Conservation (phyloP, 768 basidiomycete genomes). For the Panus rudis region DNA sequence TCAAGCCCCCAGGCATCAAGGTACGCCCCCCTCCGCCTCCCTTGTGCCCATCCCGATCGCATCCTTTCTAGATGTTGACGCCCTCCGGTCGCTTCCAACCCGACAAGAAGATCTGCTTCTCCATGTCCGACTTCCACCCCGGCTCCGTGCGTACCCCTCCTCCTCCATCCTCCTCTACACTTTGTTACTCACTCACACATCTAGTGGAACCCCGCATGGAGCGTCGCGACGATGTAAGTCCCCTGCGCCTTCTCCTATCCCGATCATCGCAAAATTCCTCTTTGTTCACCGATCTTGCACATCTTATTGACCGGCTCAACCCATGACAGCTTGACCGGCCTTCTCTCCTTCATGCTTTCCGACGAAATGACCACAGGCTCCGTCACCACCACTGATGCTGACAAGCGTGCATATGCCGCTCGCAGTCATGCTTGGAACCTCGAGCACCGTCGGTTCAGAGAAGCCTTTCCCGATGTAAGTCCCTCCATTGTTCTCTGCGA, state of each 20-base stretch:
- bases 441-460: constrained; percentile 68
- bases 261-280: no score
- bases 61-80: constrained; percentile 70
- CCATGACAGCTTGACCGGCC: constrained; percentile 70
- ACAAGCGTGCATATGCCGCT: constrained; percentile 71
- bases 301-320: constrained; percentile 1
- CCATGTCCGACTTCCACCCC: constrained; percentile 94
- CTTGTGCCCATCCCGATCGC: constrained; percentile 1
- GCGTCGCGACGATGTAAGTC: constrained; percentile 86
- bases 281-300: constrained; percentile 10
- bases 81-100: constrained; percentile 88
- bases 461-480: constrained; percentile 84
- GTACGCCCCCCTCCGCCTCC: constrained; percentile 31
- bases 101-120: constrained; percentile 95
- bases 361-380: constrained; percentile 98
- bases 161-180: not conserved
- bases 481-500: not conserved
- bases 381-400: constrained; percentile 67
- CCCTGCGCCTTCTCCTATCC: constrained; percentile 2
- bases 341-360: constrained; percentile 90
- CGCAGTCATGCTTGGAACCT: constrained; percentile 87
- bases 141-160: constrained; percentile 57
- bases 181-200: no score
- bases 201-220: constrained; percentile 97
- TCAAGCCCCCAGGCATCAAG: constrained; percentile 97